These are phyloP conservation scores for Phytophthora brassicae DNA, from an alignment of 352 stramenopile genomes.

Conservation along the genomic window DNA sequence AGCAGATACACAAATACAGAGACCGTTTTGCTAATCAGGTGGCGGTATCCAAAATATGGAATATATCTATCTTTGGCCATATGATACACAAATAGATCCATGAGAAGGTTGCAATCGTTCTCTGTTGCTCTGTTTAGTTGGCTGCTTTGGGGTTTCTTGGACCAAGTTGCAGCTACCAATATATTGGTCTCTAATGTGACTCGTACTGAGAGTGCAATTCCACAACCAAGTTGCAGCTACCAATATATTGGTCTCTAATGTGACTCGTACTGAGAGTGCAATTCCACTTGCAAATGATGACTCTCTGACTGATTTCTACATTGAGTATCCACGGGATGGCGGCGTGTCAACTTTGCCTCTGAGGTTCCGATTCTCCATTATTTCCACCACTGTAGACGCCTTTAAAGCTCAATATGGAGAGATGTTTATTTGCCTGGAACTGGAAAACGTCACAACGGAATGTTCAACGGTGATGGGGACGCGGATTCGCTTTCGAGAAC, in stretches of 20 bases:
- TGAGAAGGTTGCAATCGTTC: background rate
- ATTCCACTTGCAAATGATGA: background rate
- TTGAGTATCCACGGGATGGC: background rate
- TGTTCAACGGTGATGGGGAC: conserved; percentile 16
- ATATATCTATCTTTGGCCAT: background rate
- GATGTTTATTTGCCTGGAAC: conserved; percentile 15
- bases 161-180: background rate
- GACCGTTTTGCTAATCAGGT: background rate
- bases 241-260: background rate
- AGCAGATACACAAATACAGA: background rate
- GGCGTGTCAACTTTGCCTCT: background rate
- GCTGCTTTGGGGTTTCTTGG: background rate
- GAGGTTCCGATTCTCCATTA: background rate
- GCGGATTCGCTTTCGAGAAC: conserved; percentile 19
- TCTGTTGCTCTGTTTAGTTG: background rate
- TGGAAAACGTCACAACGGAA: background rate
- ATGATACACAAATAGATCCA: background rate
- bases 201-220: too few relatives aligned
- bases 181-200: background rate
- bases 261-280: too few relatives aligned
- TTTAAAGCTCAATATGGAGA: conserved; percentile 1
- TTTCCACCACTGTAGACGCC: background rate
- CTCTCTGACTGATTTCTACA: background rate
- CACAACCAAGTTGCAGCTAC: too few relatives aligned
- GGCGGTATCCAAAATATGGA: conserved; percentile 2